These are phyloP conservation scores for Moniliophthora roreri DNA, from an alignment of 1,284 basidiomycete species.

Conservation along the genomic window DNA sequence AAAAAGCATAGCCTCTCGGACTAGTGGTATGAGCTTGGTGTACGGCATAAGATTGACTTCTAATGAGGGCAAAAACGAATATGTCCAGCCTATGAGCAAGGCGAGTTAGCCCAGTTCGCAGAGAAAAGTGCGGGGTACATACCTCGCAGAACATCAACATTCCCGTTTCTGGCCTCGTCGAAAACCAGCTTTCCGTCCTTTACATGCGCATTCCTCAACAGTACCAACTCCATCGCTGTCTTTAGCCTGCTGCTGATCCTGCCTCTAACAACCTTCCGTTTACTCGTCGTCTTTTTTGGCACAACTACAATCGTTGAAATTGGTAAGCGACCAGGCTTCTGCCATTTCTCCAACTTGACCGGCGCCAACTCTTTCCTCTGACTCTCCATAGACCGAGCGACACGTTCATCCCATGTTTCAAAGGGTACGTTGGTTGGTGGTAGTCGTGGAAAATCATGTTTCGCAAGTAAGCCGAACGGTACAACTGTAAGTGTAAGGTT, in stretches of 20 bases:
- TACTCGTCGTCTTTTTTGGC: conserved; percentile 14
- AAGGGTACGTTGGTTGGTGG: conserved; percentile 3
- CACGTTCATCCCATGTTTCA: conserved; percentile 13
- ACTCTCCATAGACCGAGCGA: conserved; percentile 5
- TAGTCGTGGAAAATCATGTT: conserved; percentile 2
- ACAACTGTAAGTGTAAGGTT: neutral
- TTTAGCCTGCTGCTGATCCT: conserved; percentile 13
- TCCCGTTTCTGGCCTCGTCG: neutral
- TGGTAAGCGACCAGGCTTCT: conserved; percentile 8
- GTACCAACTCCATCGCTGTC: conserved; percentile 8
- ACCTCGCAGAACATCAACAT: conserved; percentile 7
- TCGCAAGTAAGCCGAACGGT: conserved; percentile 11
- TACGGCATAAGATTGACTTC: conserved; percentile 13
- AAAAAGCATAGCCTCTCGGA: neutral
- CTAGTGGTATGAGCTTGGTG: conserved; percentile 4
- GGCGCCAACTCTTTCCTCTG: neutral
- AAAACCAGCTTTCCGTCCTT: conserved; percentile 9
- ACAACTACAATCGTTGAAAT: conserved; percentile 9
- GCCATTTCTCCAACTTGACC: conserved; percentile 4
- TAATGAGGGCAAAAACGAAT: conserved; percentile 7
- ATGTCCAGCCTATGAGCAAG: conserved; percentile 12
- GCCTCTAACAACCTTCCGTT: conserved; percentile 10
- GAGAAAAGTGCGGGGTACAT: neutral
- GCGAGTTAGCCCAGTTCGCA: neutral
- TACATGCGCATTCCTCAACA: conserved; percentile 9